Evolutionary conservation across 176 grass and related monocot species (phyloP).

Genomic region (Zoysia japonica): DNA sequence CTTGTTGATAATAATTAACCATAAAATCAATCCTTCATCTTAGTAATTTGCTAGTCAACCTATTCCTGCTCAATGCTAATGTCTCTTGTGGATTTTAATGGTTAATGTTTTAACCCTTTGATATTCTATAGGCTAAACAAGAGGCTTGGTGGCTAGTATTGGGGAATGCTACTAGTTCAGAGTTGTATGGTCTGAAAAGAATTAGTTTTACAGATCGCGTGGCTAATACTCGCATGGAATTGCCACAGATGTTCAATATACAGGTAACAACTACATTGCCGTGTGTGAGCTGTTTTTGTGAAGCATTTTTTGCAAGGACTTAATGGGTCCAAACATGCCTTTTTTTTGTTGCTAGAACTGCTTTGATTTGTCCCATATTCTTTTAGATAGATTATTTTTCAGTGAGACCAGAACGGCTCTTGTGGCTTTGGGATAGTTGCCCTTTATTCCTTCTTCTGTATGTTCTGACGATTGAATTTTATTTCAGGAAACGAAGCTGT

Average conservation of each 20-base stretch:
- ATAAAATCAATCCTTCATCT: not conserved
- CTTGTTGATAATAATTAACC: not conserved
- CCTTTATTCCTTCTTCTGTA: conserved; percentile 14
- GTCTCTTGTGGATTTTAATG: conserved; percentile 8
- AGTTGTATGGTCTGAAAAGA: conserved; percentile 93
- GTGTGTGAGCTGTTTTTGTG: conserved; percentile 5
- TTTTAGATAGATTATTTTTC: not conserved
- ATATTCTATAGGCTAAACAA: conserved; percentile 76
- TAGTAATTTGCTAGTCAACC: not conserved
- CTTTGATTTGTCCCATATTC: not conserved
- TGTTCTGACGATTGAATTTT: conserved; percentile 30
- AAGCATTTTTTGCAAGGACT: no score
- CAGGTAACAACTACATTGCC: conserved; percentile 51
- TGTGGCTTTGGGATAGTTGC: not conserved
- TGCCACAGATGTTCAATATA: conserved; percentile 59
- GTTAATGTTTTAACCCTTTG: conserved; percentile 9
- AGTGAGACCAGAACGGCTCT: not conserved
- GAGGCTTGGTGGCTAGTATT: conserved; percentile 98
- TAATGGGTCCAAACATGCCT: not conserved
- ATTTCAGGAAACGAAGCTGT: conserved; percentile 81
- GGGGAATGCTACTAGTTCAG: conserved; percentile 67
- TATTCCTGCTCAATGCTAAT: not conserved
- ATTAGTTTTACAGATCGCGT: conserved; percentile 72
- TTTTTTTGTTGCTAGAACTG: conserved; percentile 14
- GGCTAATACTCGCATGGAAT: conserved; percentile 76